A percentile compares a stretch with the other conserved stretches of the same genome.
phyloP scores from a whole-genome alignment of 1,284 basidiomycete species.

The Leccinum pachyderme region DNA sequence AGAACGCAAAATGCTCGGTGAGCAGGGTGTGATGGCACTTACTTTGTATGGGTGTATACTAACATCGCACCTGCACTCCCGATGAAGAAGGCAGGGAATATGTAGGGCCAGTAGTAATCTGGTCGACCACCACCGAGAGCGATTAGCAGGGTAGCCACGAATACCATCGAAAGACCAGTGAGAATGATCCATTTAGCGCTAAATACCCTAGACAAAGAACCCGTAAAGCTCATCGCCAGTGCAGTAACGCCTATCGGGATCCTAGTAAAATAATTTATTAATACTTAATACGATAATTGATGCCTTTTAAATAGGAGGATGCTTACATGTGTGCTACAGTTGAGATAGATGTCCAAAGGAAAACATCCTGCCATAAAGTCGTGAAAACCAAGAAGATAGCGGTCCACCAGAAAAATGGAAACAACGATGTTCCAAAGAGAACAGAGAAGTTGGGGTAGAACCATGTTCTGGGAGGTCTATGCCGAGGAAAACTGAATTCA shows the following conservation, averaged over 20 bases:
- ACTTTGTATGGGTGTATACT: conserved; percentile 38
- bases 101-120: conserved; percentile 43
- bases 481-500: not conserved
- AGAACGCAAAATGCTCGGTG: not conserved
- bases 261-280: conserved; percentile 27
- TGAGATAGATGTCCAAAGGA: conserved; percentile 34
- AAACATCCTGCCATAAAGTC: conserved; percentile 38
- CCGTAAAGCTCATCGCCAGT: conserved; percentile 39
- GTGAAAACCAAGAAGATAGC: conserved; percentile 30
- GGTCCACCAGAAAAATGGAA: conserved; percentile 42
- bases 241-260: conserved; percentile 42
- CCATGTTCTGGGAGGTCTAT: conserved; percentile 40
- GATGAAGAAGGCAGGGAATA: conserved; percentile 48
- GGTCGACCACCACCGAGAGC: conserved; percentile 39
- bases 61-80: conserved; percentile 42
- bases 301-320: not conserved
- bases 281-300: conserved; percentile 2
- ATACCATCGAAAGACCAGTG: conserved; percentile 37
- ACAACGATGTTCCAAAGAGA: conserved; percentile 36
- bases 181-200: conserved; percentile 47
- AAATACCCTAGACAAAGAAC: conserved; percentile 38
- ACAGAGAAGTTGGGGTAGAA: conserved; percentile 41
- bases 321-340: conserved; percentile 35
- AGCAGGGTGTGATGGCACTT: conserved; percentile 12
- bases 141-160: conserved; percentile 42